A percentile compares a stretch with the other conserved stretches of the same genome.
Evolutionary conservation across 2,329 filamentous ascomycete genomes (phyloP).

Genomic region (Pleochaeta shiraiana): DNA sequence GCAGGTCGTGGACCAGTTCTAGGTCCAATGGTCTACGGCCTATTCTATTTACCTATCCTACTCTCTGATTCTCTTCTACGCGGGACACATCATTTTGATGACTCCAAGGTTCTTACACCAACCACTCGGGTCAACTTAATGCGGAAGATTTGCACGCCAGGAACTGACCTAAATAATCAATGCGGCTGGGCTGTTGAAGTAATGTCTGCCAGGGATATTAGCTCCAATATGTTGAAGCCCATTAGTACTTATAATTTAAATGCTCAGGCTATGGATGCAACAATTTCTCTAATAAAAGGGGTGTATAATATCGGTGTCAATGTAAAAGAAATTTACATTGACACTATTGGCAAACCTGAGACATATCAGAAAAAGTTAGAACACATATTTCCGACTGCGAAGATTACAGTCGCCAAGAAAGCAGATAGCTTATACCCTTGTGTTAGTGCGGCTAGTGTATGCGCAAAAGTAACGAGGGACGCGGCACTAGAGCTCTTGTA

Average conservation of each 20-base stretch:
- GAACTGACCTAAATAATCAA: constrained; percentile 32
- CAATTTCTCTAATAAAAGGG: constrained; percentile 56
- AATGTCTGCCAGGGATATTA: constrained; percentile 41
- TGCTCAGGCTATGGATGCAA: constrained; percentile 86
- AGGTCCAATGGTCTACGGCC: constrained; percentile 52
- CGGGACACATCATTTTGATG: constrained; percentile 67
- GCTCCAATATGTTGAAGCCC: constrained; percentile 19
- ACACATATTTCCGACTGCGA: constrained; percentile 56
- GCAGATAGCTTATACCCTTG: constrained; percentile 83
- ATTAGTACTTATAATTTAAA: constrained; percentile 65
- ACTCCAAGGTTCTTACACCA: constrained; percentile 79
- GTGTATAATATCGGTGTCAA: constrained; percentile 63
- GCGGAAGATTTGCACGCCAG: constrained; percentile 44
- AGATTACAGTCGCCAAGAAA: constrained; percentile 67
- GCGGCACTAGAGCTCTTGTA: constrained; percentile 68
- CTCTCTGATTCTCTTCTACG: constrained; percentile 54
- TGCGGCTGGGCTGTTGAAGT: constrained; percentile 72
- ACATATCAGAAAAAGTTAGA: constrained; percentile 72
- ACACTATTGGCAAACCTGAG: constrained; percentile 71
- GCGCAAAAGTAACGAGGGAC: constrained; percentile 90
- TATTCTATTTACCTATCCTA: constrained; percentile 54
- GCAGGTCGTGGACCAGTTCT: constrained; percentile 88
- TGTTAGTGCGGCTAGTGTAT: constrained; percentile 84
- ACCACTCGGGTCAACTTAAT: constrained; percentile 53
- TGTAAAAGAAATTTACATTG: constrained; percentile 76